These are phyloP conservation scores for Moricandia arvensis DNA, from an alignment of 345 rosid species.

Conservation along the genomic window DNA sequence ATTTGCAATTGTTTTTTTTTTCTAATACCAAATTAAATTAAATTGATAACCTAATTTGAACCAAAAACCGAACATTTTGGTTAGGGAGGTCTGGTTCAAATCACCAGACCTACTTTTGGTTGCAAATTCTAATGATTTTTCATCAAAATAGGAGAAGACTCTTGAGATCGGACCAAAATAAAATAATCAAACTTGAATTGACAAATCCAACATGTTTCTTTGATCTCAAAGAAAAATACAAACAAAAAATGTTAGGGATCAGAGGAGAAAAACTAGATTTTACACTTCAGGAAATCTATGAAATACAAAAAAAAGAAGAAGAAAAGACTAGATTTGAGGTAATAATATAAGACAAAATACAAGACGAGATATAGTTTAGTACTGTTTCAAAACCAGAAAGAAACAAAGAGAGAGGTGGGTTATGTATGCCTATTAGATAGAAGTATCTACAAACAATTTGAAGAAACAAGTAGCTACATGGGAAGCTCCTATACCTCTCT, in stretches of 20 bases:
- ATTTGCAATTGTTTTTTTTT: too few relatives aligned
- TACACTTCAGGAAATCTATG: constrained; percentile 30
- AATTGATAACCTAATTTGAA: not conserved
- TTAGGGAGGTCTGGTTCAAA: too few relatives aligned
- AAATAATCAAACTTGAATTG: not conserved
- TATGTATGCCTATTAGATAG: constrained; percentile 36
- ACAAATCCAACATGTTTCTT: not conserved
- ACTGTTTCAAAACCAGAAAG: constrained; percentile 23
- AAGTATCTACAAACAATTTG: constrained; percentile 37
- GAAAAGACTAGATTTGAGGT: constrained; percentile 21
- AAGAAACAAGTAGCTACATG: constrained; percentile 32
- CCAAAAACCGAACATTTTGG: too few relatives aligned
- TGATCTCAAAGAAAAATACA: constrained; percentile 9
- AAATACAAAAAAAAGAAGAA: constrained; percentile 5
- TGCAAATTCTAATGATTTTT: too few relatives aligned
- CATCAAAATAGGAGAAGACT: not conserved
- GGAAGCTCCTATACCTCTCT: constrained; percentile 30
- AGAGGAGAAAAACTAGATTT: constrained; percentile 14
- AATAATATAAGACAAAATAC: constrained; percentile 34
- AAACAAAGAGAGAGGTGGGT: constrained; percentile 23
- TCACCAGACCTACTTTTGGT: too few relatives aligned
- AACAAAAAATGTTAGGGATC: constrained; percentile 8
- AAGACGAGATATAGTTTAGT: constrained; percentile 11
- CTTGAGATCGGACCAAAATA: not conserved
- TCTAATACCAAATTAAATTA: too few relatives aligned